Evolutionary conservation across 352 stramenopile genomes (phyloP).

Genomic region (Phytophthora nicotianae): DNA sequence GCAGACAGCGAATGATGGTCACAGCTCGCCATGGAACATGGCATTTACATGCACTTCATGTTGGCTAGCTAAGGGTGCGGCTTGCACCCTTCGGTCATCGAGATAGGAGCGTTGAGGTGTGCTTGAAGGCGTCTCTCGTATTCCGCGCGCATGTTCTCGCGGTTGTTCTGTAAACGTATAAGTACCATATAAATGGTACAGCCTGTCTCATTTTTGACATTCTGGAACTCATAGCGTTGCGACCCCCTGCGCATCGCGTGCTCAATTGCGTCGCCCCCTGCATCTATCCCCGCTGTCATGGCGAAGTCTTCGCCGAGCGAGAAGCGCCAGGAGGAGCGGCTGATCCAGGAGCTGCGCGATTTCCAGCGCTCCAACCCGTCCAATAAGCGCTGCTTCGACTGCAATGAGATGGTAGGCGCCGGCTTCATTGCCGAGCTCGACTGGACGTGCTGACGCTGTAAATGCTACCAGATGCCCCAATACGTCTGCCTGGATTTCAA

Average conservation of each 20-base stretch:
- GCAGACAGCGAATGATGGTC: neutral
- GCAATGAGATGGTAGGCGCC: slow-evolving; percentile 85
- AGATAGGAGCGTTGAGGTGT: too few relatives aligned
- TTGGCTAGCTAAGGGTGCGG: too few relatives aligned
- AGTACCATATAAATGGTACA: slow-evolving; percentile 2
- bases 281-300: slow-evolving; percentile 15
- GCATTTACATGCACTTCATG: neutral
- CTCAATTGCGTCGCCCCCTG: neutral
- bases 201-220: slow-evolving; percentile 11
- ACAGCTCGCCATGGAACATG: neutral
- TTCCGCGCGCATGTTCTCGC: too few relatives aligned
- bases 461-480: slow-evolving; percentile 78
- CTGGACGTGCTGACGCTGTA: slow-evolving; percentile 11
- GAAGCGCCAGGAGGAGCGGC: slow-evolving; percentile 82
- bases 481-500: slow-evolving; percentile 94
- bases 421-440: neutral
- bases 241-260: slow-evolving; percentile 16
- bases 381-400: slow-evolving; percentile 91
- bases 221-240: slow-evolving; percentile 12
- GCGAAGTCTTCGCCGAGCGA: slow-evolving; percentile 51
- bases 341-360: slow-evolving; percentile 85
- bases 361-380: slow-evolving; percentile 75
- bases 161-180: too few relatives aligned
- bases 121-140: too few relatives aligned
- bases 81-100: too few relatives aligned